Evolutionary conservation across 192 early-diverging fungal genomes (phyloP).

Genomic region (Coemansia sp.): DNA sequence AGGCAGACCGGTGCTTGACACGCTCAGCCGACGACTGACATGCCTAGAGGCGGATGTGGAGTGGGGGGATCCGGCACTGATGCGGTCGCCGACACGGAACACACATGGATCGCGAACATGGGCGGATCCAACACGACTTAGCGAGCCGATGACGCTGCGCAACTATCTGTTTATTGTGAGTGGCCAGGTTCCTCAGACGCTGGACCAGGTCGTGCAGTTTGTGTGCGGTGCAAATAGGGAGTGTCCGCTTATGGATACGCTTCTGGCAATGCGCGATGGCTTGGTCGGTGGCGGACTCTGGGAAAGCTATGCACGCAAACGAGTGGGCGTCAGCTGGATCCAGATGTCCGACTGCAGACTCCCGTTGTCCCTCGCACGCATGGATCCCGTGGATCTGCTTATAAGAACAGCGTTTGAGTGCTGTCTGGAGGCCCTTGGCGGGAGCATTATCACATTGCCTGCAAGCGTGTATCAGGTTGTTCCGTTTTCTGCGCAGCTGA

Average conservation of each 20-base stretch:
- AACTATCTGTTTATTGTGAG: conserved; percentile 39
- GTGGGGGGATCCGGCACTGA: conserved; percentile 51
- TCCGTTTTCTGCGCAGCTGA: conserved; percentile 27
- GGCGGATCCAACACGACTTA: conserved; percentile 47
- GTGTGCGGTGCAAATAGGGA: conserved; percentile 10
- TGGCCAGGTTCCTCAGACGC: conserved; percentile 16
- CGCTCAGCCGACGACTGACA: conserved; percentile 42
- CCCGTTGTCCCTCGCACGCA: background rate
- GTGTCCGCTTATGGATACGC: conserved; percentile 29
- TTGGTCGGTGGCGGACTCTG: conserved; percentile 48
- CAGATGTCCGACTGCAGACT: background rate
- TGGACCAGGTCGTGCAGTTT: conserved; percentile 28
- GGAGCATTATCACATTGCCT: conserved; percentile 23
- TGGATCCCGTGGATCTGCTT: conserved; percentile 34
- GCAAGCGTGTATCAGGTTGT: background rate
- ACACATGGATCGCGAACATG: conserved; percentile 17
- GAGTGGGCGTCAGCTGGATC: conserved; percentile 50
- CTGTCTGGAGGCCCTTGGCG: conserved; percentile 49
- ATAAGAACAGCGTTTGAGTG: conserved; percentile 29
- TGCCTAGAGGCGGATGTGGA: conserved; percentile 52
- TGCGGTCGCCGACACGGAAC: conserved; percentile 41
- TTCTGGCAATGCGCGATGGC: conserved; percentile 35
- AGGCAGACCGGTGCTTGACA: conserved; percentile 9
- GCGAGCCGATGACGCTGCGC: conserved; percentile 48
- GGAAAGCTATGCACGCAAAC: conserved; percentile 53